Base-by-base conservation (phyloP, 2,329 filamentous ascomycete species). In the Shiraia bambusicola region DNA sequence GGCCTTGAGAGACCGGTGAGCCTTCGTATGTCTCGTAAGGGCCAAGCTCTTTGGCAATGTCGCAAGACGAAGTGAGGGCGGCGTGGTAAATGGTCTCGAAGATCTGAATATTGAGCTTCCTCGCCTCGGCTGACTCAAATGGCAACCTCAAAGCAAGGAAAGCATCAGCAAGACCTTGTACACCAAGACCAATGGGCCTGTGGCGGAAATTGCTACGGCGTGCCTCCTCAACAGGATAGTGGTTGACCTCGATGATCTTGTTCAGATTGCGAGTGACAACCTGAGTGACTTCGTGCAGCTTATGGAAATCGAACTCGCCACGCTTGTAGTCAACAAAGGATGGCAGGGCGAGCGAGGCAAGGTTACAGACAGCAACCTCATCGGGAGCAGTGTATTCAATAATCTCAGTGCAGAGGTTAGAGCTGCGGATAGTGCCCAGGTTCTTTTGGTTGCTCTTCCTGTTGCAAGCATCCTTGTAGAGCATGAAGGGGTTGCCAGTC, bases 381-480 rank as follows among this genome's bases (percentile, higher is more conserved):
- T 98, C 93, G 26, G 93, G 92, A 26, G 93, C 89, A 54, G 80
- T 94, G 78, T 96, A 98, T 77, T 98, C 93, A 54, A 98, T 82
- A 61, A 98, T 98, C 74, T 98, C 93, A 36, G 92, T 97, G 83
- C 93, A 98, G 34, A 98, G 80, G 73, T 98, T 98, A 65, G 93
- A 98, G 79, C 89, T 96, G 72, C 90, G 90, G 62, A 98, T 98
- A 50, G 91, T 96, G 55, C 93, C 93, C 24, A 98, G 80, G 75
- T 98, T 98, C 86, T 98, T 97, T 78, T 98, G 93, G 82, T 98
- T 98, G 80, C 91, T 96, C 86, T 98, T 98, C 71, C 84, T 84
- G 82, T 98, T 98, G 83, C 87, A 92, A 65, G 85, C 81, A 74
- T 98, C 93, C 80, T 98, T 98, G 84, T 98, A 98, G 47, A 97